These are phyloP conservation scores for Reutealis trisperma DNA, from an alignment of 345 rosid species.

Conservation along the genomic window DNA sequence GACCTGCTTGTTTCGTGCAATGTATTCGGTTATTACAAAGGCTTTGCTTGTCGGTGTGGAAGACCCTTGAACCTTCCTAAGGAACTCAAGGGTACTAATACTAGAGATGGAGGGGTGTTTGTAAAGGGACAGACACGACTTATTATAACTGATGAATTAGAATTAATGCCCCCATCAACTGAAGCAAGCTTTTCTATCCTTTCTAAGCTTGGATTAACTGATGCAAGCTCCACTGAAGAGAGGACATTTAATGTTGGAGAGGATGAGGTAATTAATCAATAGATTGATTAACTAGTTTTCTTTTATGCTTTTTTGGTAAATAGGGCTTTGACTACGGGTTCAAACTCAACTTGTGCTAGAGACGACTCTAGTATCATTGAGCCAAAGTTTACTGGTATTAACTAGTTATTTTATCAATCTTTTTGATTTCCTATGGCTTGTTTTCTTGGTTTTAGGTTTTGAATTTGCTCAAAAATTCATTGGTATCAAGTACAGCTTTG, in stretches of 20 bases:
- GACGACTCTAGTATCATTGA: too few species aligned
- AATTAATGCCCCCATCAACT: conserved; percentile 13
- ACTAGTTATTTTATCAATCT: too few species aligned
- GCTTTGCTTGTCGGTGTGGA: conserved; percentile 19
- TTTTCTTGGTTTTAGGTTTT: conserved; percentile 23
- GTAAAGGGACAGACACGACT: conserved; percentile 1
- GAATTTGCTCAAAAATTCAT: conserved; percentile 18
- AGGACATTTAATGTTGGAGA: conserved; percentile 5
- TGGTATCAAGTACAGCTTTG: conserved; percentile 19
- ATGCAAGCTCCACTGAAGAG: conserved; percentile 7
- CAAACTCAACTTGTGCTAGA: too few species aligned
- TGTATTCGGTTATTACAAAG: conserved; percentile 4
- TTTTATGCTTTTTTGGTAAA: too few species aligned
- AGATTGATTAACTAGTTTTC: neutral
- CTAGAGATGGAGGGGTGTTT: conserved; percentile 12
- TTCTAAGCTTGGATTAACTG: conserved; percentile 13
- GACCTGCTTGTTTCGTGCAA: neutral
- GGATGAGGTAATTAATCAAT: conserved; percentile 10
- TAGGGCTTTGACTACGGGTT: too few species aligned
- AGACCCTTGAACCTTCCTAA: neutral
- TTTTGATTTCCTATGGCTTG: too few species aligned
- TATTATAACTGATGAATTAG: conserved; percentile 21
- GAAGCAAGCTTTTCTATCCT: conserved; percentile 4
- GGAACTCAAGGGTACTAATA: neutral
- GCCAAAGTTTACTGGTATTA: too few species aligned